Conservation (phyloP, 2,329 filamentous ascomycete species). For the Paecilomyces sp. region DNA sequence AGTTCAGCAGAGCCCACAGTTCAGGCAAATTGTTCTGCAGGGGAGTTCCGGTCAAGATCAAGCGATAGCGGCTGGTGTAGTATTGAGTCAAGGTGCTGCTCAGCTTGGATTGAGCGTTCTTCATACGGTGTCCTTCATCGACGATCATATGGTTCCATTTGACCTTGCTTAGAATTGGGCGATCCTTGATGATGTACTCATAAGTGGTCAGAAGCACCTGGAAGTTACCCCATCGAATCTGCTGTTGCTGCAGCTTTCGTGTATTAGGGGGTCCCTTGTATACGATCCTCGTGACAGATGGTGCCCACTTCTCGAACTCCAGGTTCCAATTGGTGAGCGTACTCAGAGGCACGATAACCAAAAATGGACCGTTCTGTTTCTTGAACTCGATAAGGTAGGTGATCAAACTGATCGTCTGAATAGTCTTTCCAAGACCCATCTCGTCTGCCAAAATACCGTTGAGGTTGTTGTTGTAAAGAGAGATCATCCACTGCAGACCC, state of each 20-base stretch:
- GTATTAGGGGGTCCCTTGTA: slow-evolving; percentile 92
- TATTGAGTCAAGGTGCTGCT: slow-evolving; percentile 92
- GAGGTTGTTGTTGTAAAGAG: slow-evolving; percentile 98
- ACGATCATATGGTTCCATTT: slow-evolving; percentile 99
- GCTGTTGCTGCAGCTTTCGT: slow-evolving; percentile 84
- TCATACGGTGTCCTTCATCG: slow-evolving; percentile 99
- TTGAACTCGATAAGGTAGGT: slow-evolving; percentile 97
- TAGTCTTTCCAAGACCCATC: slow-evolving; percentile 99
- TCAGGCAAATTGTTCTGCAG: slow-evolving; percentile 95
- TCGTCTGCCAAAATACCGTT: slow-evolving; percentile 98
- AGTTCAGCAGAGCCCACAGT: slow-evolving; percentile 96
- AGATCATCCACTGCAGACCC: slow-evolving; percentile 99
- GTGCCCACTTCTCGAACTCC: slow-evolving; percentile 99
- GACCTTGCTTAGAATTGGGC: slow-evolving; percentile 90
- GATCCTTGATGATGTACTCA: slow-evolving; percentile 99
- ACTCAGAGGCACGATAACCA: slow-evolving; percentile 94
- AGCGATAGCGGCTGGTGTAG: slow-evolving; percentile 87
- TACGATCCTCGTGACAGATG: slow-evolving; percentile 75
- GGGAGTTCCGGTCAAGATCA: slow-evolving; percentile 95
- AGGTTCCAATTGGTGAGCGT: slow-evolving; percentile 98
- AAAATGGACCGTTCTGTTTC: slow-evolving; percentile 80
- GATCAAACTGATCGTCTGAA: slow-evolving; percentile 96
- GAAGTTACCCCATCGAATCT: slow-evolving; percentile 90
- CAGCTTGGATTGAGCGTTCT: slow-evolving; percentile 93
- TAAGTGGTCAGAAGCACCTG: slow-evolving; percentile 96